These are phyloP conservation scores for Euryodendron excelsum DNA, from an alignment of 148 eudicot genomes.

Conservation along the genomic window DNA sequence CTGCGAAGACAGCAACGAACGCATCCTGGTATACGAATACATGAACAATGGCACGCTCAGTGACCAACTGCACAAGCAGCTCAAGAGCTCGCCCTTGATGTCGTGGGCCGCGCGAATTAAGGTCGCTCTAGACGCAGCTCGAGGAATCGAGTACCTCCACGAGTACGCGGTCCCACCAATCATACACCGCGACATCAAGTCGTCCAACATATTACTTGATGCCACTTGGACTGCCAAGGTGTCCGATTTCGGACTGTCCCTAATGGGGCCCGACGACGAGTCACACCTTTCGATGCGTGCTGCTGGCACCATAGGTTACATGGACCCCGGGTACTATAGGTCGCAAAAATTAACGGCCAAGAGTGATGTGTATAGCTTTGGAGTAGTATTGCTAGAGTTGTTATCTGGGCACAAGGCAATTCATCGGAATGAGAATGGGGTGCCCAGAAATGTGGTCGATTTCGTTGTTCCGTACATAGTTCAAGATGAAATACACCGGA, in stretches of 20 bases:
- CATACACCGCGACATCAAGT: conserved; percentile 89
- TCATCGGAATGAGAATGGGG: conserved; percentile 58
- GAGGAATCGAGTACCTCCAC: conserved; percentile 90
- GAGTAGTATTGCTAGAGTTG: conserved; percentile 65
- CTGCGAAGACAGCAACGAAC: conserved; percentile 60
- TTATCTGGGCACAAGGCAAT: conserved; percentile 69
- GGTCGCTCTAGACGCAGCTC: conserved; percentile 75
- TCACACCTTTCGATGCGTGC: conserved; percentile 57
- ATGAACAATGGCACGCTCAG: conserved; percentile 66
- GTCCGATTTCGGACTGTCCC: conserved; percentile 83
- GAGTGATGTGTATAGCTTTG: conserved; percentile 87
- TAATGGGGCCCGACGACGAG: conserved; percentile 58
- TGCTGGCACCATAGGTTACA: conserved; percentile 77
- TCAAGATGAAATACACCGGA: conserved; percentile 62
- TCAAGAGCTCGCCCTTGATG: no score
- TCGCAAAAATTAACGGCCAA: conserved; percentile 55
- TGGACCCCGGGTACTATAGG: conserved; percentile 85
- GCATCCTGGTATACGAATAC: conserved; percentile 71
- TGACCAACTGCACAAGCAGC: conserved; percentile 73
- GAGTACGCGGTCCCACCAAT: conserved; percentile 65
- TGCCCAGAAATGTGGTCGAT: conserved; percentile 78
- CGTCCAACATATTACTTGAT: conserved; percentile 81
- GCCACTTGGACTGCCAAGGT: conserved; percentile 71
- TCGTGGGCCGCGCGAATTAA: conserved; percentile 63
- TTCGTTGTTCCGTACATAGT: conserved; percentile 54